These are phyloP conservation scores for Colletotrichum paranaense DNA, from an alignment of 2,329 filamentous ascomycete genomes.

Conservation along the genomic window DNA sequence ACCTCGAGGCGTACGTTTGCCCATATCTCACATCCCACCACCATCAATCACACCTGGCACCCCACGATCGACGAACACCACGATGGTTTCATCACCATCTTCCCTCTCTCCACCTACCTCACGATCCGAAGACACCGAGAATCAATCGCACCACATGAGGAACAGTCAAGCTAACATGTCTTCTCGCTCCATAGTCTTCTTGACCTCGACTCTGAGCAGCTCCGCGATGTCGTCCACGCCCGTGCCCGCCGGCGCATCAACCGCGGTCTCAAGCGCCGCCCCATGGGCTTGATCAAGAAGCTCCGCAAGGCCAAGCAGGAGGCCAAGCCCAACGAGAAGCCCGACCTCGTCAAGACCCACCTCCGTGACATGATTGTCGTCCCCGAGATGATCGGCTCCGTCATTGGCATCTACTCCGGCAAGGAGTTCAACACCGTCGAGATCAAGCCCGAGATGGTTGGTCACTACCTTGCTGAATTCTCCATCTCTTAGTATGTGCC, in stretches of 20 bases:
- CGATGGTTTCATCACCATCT: not conserved
- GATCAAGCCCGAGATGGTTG: conserved; percentile 99
- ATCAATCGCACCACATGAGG: conserved; percentile 26
- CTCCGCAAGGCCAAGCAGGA: conserved; percentile 99
- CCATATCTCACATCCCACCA: conserved; percentile 41
- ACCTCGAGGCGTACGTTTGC: conserved; percentile 93
- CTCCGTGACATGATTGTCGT: conserved; percentile 99
- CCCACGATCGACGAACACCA: not conserved
- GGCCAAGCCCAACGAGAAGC: conserved; percentile 99
- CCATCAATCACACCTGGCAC: not conserved
- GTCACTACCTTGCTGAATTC: conserved; percentile 99
- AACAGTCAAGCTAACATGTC: conserved; percentile 29
- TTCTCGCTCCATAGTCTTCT: conserved; percentile 77
- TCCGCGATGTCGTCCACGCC: conserved; percentile 99
- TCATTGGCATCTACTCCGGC: conserved; percentile 99
- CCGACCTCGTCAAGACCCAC: conserved; percentile 98
- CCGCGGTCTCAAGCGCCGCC: conserved; percentile 99
- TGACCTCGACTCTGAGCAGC: conserved; percentile 97
- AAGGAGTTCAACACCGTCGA: conserved; percentile 99
- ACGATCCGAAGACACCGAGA: not conserved
- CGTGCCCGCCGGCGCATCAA: conserved; percentile 99
- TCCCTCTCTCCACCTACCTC: not conserved
- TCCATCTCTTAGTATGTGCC: conserved; percentile 97
- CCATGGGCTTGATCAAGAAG: conserved; percentile 99
- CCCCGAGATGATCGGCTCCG: conserved; percentile 99